A percentile compares a stretch with the other conserved stretches of the same genome.
Conservation (phyloP, 345 rosid genomes). For the Lenwebbia sp. region DNA sequence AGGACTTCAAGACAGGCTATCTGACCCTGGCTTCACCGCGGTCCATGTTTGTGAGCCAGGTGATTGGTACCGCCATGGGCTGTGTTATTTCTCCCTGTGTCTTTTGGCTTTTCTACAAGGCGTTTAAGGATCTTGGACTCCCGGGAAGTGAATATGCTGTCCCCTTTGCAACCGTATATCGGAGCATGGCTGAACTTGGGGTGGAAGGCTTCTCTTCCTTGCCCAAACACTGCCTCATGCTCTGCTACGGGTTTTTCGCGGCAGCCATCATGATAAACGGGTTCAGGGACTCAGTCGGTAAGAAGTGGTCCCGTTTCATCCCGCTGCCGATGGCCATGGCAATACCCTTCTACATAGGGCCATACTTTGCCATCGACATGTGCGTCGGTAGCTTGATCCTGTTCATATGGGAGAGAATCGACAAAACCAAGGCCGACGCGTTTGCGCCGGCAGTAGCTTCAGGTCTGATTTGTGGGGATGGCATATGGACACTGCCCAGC, state of each 20-base stretch:
- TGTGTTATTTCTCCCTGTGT: constrained; percentile 10
- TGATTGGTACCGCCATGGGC: constrained; percentile 19
- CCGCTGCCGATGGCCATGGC: constrained; percentile 43
- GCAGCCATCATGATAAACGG: constrained; percentile 18
- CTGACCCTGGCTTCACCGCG: constrained; percentile 15
- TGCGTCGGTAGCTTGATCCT: constrained; percentile 22
- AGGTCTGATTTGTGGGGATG: constrained; percentile 31
- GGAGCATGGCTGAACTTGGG: constrained; percentile 8
- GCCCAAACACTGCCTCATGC: constrained; percentile 7
- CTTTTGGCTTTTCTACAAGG: constrained; percentile 21
- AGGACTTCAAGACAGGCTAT: constrained; percentile 21
- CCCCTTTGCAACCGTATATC: neutral
- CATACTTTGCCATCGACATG: constrained; percentile 37
- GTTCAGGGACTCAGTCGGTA: constrained; percentile 2
- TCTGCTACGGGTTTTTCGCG: constrained; percentile 27
- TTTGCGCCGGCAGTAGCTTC: constrained; percentile 26
- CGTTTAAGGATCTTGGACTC: constrained; percentile 3
- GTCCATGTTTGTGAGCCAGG: constrained; percentile 21
- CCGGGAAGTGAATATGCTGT: neutral
- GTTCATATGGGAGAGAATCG: constrained; percentile 16
- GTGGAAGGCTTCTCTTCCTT: constrained; percentile 9
- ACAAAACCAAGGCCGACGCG: constrained; percentile 14
- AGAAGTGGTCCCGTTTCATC: constrained; percentile 4
- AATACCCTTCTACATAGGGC: constrained; percentile 25
- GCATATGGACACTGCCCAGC: constrained; percentile 19